phyloP scores from a whole-genome alignment of 164 flowering plant species.

The Akebia trifoliata region DNA sequence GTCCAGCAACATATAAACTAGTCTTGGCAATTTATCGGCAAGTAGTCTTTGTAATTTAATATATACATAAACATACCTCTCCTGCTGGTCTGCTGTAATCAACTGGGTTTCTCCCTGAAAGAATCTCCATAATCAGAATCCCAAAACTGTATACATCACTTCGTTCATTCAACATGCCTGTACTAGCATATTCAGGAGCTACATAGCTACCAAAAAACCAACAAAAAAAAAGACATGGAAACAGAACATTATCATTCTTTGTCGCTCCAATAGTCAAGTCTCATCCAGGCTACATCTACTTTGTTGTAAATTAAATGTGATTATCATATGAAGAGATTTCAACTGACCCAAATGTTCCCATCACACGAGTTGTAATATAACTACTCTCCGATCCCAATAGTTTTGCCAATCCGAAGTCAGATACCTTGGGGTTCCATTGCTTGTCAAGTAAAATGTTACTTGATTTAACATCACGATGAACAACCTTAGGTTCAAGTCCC shows the following conservation, averaged over 20 bases:
- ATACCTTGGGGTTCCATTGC: constrained; percentile 71
- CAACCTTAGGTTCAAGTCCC: constrained; percentile 78
- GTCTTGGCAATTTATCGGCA: background rate
- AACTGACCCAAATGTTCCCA: constrained; percentile 69
- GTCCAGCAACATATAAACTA: background rate
- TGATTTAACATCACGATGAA: constrained; percentile 75
- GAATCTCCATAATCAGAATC: constrained; percentile 58
- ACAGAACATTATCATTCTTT: constrained; percentile 1
- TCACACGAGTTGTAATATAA: constrained; percentile 62
- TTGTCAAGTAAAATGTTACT: constrained; percentile 69
- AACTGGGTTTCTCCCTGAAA: constrained; percentile 62
- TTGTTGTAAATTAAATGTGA: background rate
- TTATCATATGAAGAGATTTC: constrained; percentile 4
- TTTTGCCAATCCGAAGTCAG: constrained; percentile 81
- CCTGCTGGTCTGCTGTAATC: constrained; percentile 59
- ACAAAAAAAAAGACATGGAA: constrained; percentile 14
- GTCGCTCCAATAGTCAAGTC: background rate
- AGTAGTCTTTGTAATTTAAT: background rate
- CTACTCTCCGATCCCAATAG: constrained; percentile 53
- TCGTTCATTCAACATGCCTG: constrained; percentile 67
- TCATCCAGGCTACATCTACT: background rate
- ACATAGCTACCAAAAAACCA: constrained; percentile 70
- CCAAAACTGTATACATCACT: constrained; percentile 73
- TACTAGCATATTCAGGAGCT: constrained; percentile 70
- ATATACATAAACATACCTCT: constrained; percentile 58